phyloP scores from a whole-genome alignment of 2,329 filamentous ascomycete genomes.

The Aspergillus aculeatus region DNA sequence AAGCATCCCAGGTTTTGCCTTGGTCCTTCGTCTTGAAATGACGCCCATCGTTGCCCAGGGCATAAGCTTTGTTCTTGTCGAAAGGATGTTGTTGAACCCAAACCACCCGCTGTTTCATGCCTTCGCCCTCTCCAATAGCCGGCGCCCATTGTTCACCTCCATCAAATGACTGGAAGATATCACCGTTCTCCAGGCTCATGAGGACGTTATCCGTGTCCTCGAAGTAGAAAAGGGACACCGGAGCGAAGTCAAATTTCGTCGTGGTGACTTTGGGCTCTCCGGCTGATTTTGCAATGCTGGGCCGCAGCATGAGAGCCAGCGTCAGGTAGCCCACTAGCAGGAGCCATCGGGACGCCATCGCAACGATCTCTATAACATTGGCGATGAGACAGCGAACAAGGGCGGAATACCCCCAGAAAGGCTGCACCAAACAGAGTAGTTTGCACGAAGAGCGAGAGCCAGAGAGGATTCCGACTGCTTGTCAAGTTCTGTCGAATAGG shows the following conservation, averaged over 20 bases:
- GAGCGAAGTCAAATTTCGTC: conserved; percentile 65
- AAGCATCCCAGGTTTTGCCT: conserved; percentile 77
- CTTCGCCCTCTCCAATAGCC: conserved; percentile 62
- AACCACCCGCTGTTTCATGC: conserved; percentile 47
- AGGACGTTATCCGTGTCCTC: conserved; percentile 81
- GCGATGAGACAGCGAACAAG: conserved; percentile 16
- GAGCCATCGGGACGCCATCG: conserved; percentile 46
- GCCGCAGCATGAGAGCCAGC: conserved; percentile 48
- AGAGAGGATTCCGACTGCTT: background rate
- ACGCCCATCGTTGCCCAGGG: conserved; percentile 64
- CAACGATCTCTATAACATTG: conserved; percentile 30
- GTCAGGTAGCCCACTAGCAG: conserved; percentile 52
- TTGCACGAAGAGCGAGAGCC: background rate
- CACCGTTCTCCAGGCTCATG: conserved; percentile 63
- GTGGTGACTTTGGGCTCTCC: conserved; percentile 65
- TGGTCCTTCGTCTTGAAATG: conserved; percentile 84
- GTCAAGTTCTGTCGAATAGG: no score
- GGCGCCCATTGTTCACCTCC: conserved; percentile 74
- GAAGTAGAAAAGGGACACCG: conserved; percentile 79
- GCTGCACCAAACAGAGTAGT: background rate
- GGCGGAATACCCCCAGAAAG: background rate
- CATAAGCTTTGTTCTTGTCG: conserved; percentile 75
- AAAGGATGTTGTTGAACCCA: conserved; percentile 74
- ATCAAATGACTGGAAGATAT: conserved; percentile 75
- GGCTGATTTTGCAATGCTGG: conserved; percentile 50